Evolutionary conservation across 2,329 filamentous ascomycete genomes (phyloP).

Genomic region (Lachnellula arida): DNA sequence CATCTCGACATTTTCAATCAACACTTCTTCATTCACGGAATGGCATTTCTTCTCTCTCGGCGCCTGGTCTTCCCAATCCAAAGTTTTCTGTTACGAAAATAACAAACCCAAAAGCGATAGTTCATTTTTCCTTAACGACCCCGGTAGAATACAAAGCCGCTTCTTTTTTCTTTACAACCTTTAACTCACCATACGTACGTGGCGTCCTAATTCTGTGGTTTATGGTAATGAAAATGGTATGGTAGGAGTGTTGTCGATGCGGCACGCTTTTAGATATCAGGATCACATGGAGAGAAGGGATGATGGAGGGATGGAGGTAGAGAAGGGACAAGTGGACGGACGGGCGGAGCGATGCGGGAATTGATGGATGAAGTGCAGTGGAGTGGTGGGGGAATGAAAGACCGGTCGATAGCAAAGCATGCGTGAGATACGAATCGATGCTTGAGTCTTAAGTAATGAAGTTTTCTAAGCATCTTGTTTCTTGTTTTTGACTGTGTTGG

Average conservation of each 20-base stretch:
- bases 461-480: not conserved
- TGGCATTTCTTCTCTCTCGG: slow-evolving; percentile 25
- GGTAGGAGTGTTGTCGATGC: no score
- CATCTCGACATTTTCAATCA: slow-evolving; percentile 13
- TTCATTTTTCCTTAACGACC: slow-evolving; percentile 29
- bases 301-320: slow-evolving; percentile 28
- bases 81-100: slow-evolving; percentile 22
- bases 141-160: slow-evolving; percentile 28
- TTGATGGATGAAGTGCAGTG: slow-evolving; percentile 23
- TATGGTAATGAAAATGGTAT: slow-evolving; percentile 8
- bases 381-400: slow-evolving; percentile 23
- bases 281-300: slow-evolving; percentile 28
- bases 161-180: slow-evolving; percentile 17
- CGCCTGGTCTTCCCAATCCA: slow-evolving; percentile 30
- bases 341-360: slow-evolving; percentile 23
- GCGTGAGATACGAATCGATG: slow-evolving; percentile 25
- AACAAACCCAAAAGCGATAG: slow-evolving; percentile 29
- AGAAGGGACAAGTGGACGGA: slow-evolving; percentile 22
- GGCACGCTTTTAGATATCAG: not conserved
- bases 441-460: slow-evolving; percentile 21
- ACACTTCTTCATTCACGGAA: slow-evolving; percentile 20
- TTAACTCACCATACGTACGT: slow-evolving; percentile 23
- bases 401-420: slow-evolving; percentile 22
- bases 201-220: slow-evolving; percentile 27
- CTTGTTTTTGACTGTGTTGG: not conserved